Percentiles rank a stretch among this genome's conserved stretches.
Conservation (phyloP, 192 early-diverging fungal species). For the Lunasporangiospora selenospora region DNA sequence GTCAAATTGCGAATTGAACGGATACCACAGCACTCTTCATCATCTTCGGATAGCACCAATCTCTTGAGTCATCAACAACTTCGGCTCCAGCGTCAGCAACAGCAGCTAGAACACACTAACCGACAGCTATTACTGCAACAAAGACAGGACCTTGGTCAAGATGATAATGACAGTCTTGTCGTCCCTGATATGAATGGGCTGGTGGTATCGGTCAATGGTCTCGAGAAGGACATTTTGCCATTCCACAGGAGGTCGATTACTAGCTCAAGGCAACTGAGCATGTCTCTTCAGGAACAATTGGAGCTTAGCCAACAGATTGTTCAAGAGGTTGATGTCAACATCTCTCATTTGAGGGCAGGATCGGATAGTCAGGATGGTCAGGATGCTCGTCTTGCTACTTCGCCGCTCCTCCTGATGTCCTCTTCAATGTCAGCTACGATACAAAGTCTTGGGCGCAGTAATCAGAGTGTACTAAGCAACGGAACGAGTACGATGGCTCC, state of each 20-base stretch:
- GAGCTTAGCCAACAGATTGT: conserved; percentile 45
- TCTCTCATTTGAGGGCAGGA: conserved; percentile 13
- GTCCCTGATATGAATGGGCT: conserved; percentile 12
- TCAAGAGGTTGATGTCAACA: conserved; percentile 23
- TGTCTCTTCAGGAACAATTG: conserved; percentile 45
- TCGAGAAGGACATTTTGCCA: conserved; percentile 32
- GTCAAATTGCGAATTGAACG: conserved; percentile 43
- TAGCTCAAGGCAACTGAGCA: conserved; percentile 5
- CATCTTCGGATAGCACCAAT: conserved; percentile 9
- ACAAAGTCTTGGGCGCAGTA: conserved; percentile 27
- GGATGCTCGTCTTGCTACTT: conserved; percentile 14
- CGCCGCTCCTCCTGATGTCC: conserved; percentile 40
- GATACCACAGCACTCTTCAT: conserved; percentile 27
- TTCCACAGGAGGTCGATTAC: conserved; percentile 17
- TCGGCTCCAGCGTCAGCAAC: conserved; percentile 23
- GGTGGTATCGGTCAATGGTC: conserved; percentile 36
- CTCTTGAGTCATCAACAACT: conserved; percentile 29
- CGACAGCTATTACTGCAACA: neutral
- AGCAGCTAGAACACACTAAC: conserved; percentile 5
- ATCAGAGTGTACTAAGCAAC: conserved; percentile 28
- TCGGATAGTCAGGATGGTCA: conserved; percentile 12
- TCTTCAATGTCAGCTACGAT: conserved; percentile 41
- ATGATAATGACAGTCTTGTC: neutral
- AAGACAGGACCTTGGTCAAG: too few species aligned
- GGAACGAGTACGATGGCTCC: conserved; percentile 41